phyloP scores from a whole-genome alignment of 208 protist species.

The Herpetomonas samuelpessoai region DNA sequence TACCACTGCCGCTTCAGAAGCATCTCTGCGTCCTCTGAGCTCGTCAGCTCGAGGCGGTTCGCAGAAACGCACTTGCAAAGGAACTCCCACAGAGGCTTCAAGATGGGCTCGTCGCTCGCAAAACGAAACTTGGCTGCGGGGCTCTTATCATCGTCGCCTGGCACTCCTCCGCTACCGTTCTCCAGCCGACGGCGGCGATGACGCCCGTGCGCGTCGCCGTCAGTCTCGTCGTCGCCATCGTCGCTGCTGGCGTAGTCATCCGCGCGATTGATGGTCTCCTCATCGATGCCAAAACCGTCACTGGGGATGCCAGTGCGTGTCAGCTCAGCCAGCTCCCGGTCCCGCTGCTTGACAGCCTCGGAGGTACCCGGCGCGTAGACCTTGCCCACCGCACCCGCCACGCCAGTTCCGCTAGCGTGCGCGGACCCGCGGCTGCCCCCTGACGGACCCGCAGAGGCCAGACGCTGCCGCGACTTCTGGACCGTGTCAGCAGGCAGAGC shows the following conservation, averaged over 20 bases:
- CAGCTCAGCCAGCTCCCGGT: slow-evolving; percentile 5
- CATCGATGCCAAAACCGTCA: background rate
- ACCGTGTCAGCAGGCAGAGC: slow-evolving; percentile 53
- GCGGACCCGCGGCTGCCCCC: background rate
- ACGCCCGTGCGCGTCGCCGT: background rate
- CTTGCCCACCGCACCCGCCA: background rate
- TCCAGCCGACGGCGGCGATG: background rate
- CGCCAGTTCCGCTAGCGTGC: background rate
- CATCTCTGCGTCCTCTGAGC: background rate
- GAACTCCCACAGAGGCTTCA: slow-evolving; percentile 70
- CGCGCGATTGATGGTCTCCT: slow-evolving; percentile 1
- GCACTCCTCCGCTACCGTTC: background rate
- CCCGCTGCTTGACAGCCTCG: slow-evolving; percentile 5
- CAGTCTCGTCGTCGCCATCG: slow-evolving; percentile 6
- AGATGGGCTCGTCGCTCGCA: slow-evolving; percentile 38
- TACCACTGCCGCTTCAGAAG: slow-evolving; percentile 37
- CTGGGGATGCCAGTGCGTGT: background rate
- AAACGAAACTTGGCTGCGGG: slow-evolving; percentile 11
- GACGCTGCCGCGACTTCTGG: slow-evolving; percentile 4
- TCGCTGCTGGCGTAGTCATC: slow-evolving; percentile 11
- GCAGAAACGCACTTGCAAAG: slow-evolving; percentile 51
- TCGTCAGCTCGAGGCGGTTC: slow-evolving; percentile 37
- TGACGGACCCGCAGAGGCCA: background rate
- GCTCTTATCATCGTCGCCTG: background rate
- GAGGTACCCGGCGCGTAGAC: slow-evolving; percentile 4